These are phyloP conservation scores for Allomyces macrogynus DNA, from an alignment of 192 early-diverging fungal species.

Conservation along the genomic window DNA sequence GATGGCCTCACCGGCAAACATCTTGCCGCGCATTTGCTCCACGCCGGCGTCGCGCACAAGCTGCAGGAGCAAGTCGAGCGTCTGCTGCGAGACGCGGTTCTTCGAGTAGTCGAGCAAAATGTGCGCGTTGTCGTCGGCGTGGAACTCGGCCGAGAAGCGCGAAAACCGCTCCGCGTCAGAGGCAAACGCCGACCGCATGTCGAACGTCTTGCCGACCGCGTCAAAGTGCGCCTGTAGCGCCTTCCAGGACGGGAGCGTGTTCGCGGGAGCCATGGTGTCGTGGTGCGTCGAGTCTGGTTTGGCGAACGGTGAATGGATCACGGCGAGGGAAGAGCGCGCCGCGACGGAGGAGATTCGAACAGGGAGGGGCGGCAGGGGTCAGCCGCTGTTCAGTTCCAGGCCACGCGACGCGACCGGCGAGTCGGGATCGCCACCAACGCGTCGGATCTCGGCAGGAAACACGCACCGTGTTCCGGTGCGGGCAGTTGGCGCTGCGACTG, in stretches of 20 bases:
- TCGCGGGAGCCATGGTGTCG: slow-evolving; percentile 42
- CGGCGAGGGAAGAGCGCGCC: too few species aligned
- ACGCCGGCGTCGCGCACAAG: slow-evolving; percentile 70
- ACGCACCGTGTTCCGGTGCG: background rate
- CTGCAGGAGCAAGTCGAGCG: slow-evolving; percentile 53
- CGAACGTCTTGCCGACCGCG: slow-evolving; percentile 41
- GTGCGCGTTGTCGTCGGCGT: slow-evolving; percentile 26
- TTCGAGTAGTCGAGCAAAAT: slow-evolving; percentile 93
- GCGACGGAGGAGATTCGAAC: too few species aligned
- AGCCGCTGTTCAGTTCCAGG: too few species aligned
- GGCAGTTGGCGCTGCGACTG: background rate
- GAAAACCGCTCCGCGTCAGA: slow-evolving; percentile 56
- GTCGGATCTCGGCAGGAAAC: background rate
- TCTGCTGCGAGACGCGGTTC: slow-evolving; percentile 72
- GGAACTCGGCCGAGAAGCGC: slow-evolving; percentile 52
- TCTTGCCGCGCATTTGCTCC: slow-evolving; percentile 68
- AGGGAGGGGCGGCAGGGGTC: too few species aligned
- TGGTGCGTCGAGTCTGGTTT: too few species aligned
- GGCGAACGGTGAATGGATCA: too few species aligned
- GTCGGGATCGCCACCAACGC: background rate
- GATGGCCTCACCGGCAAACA: slow-evolving; percentile 89
- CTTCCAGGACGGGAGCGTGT: slow-evolving; percentile 62
- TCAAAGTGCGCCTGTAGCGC: slow-evolving; percentile 80
- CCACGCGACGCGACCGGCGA: background rate
- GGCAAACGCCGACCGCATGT: slow-evolving; percentile 63